A percentile compares a stretch with the other conserved stretches of the same genome.
These are phyloP conservation scores for Mikania micrantha DNA, from an alignment of 129 eudicot species.

Conservation along the genomic window DNA sequence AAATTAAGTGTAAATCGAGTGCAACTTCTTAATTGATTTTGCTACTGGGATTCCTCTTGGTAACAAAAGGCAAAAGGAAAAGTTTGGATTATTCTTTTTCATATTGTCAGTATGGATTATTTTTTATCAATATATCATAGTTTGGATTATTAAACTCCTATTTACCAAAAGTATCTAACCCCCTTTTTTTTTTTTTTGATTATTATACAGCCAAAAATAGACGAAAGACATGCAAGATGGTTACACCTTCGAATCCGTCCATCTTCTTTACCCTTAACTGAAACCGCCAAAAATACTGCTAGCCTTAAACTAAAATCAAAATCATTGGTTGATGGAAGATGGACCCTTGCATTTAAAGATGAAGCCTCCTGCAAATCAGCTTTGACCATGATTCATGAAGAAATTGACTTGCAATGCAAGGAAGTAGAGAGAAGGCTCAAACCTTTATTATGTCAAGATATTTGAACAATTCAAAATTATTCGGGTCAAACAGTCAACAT, in stretches of 20 bases:
- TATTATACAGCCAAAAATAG: conserved; percentile 83
- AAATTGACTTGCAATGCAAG: conserved; percentile 38
- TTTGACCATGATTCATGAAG: conserved; percentile 64
- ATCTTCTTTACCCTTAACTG: conserved; percentile 46
- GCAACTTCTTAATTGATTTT: too few relatives aligned
- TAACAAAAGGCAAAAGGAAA: too few relatives aligned
- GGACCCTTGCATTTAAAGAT: conserved; percentile 91
- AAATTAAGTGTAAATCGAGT: too few relatives aligned
- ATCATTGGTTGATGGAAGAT: conserved; percentile 87
- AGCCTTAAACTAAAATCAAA: conserved; percentile 50
- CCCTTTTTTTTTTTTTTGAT: not conserved
- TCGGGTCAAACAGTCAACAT: not conserved
- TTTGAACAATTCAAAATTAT: conserved; percentile 8
- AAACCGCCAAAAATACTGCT: conserved; percentile 28
- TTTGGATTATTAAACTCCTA: too few relatives aligned
- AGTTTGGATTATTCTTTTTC: too few relatives aligned
- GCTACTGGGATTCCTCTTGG: too few relatives aligned
- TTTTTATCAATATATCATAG: too few relatives aligned
- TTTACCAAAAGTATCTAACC: not conserved
- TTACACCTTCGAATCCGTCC: conserved; percentile 96
- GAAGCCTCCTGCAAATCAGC: conserved; percentile 70
- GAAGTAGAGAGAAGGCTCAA: conserved; percentile 63
- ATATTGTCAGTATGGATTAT: too few relatives aligned
- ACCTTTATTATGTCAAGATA: conserved; percentile 34
- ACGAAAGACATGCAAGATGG: conserved; percentile 80